Evolutionary conservation across 2,329 filamentous ascomycete species (phyloP), one percentile per base, ranked within the genome.

Genomic region (Chaetomium olivaceum): DNA sequence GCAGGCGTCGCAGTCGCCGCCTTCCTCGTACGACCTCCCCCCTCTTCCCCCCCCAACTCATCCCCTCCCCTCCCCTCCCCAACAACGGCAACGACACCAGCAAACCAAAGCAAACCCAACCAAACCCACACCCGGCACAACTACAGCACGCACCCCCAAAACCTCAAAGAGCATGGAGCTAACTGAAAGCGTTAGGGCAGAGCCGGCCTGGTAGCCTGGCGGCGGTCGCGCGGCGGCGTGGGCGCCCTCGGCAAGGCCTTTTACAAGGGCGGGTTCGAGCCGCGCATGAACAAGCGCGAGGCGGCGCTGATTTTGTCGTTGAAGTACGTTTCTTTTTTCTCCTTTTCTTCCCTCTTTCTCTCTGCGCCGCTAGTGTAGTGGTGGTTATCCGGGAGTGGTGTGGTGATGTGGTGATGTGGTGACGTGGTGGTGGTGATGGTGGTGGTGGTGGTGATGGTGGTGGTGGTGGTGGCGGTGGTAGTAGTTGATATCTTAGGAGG

Each of bases 191-290:
- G 43, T 52, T 48, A 97, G 93, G 94, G 95, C 71, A 92, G 95
- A 76, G 94, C 95, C 67, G 94, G 93, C 73, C 86, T 96, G 48
- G 91, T 98, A 74, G 95, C 95, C 72, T 87, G 93, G 78, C 89
- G 93, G 69, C 88, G 92, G 74, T 96, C 90, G 67, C 86, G 91
- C 68, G 91, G 91, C 69, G 89, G 89, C 69, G 83, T 91, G 57
- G 91, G 90, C 71, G 89, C 91, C 43, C 82, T 97, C 72, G 95
- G 95, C 73, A 93, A 93, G 78, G 89, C 93, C 51, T 99, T 93
- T 76, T 98, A 97, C 85, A 99, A 98, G 80, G 95, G 95, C 72
- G 95, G 95, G n/a, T 99, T 99, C 76, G 95, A 99, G 81, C 84
- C 88, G 67, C 91, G 90, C 79, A 99, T 99, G 94, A 97, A 88